A percentile compares a stretch with the other conserved stretches of the same genome.
These are phyloP conservation scores for Aspergillus texensis DNA, from an alignment of 2,329 filamentous ascomycete genomes.

Conservation along the genomic window DNA sequence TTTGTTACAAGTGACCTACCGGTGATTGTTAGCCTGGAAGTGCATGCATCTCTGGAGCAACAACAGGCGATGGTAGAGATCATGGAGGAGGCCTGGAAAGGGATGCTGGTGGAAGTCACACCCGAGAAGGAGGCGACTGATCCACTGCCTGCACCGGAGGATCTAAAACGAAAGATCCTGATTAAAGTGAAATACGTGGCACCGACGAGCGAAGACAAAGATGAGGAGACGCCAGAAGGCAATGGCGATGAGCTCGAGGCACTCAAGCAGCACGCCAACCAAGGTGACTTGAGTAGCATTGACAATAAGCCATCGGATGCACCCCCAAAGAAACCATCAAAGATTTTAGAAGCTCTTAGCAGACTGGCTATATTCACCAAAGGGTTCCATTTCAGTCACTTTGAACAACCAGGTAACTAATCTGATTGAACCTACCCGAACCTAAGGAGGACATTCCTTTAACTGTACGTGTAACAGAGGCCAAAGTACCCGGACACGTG, in stretches of 20 bases:
- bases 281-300: conserved; percentile 2
- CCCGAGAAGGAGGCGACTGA: conserved; percentile 57
- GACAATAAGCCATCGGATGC: conserved; percentile 19
- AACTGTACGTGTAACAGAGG: conserved; percentile 36
- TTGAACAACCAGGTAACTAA: conserved; percentile 65
- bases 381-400: conserved; percentile 76
- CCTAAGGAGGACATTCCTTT: background rate
- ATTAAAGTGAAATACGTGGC: conserved; percentile 75
- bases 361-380: conserved; percentile 82
- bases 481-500: conserved; percentile 61
- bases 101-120: conserved; percentile 68
- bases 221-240: conserved; percentile 20
- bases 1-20: conserved; percentile 77
- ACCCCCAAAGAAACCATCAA: conserved; percentile 53
- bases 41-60: conserved; percentile 79
- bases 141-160: conserved; percentile 67
- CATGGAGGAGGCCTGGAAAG: conserved; percentile 86
- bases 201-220: conserved; percentile 40
- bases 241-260: conserved; percentile 16
- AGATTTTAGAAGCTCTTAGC: conserved; percentile 73
- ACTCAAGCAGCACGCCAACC: conserved; percentile 7
- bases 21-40: conserved; percentile 88
- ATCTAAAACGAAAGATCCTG: conserved; percentile 77
- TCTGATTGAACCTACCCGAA: background rate
- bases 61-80: conserved; percentile 92